A percentile compares a stretch with the other conserved stretches of the same genome.
Evolutionary conservation across 73 alveolate species (phyloP).

Genomic region (Symbiodinium natans): DNA sequence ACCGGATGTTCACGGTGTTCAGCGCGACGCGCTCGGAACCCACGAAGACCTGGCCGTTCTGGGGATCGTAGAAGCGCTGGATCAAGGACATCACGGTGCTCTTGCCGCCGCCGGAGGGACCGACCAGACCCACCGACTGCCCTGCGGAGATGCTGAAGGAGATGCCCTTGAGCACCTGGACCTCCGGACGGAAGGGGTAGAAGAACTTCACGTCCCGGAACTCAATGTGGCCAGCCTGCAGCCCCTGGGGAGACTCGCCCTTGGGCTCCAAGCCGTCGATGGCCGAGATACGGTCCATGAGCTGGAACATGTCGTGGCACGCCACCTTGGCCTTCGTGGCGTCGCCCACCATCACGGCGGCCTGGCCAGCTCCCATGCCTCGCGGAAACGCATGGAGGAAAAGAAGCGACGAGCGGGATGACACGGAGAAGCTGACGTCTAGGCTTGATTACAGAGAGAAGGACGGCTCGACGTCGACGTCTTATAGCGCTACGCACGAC

Average conservation of each 20-base stretch:
- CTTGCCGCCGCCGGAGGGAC: conserved; percentile 59
- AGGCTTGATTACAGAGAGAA: no score
- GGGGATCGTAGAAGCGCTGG: conserved; percentile 89
- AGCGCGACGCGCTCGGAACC: neutral
- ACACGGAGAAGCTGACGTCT: no score
- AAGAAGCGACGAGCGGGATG: no score
- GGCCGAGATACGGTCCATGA: conserved; percentile 29
- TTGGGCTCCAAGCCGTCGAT: conserved; percentile 59
- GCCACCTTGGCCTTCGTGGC: conserved; percentile 92
- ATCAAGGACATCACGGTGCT: conserved; percentile 86
- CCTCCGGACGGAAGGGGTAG: conserved; percentile 91
- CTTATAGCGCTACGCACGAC: no score
- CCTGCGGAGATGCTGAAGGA: conserved; percentile 46
- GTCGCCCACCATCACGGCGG: conserved; percentile 76
- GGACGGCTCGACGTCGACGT: no score
- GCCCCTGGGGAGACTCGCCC: conserved; percentile 3
- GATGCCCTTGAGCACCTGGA: conserved; percentile 62
- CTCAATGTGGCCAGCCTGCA: conserved; percentile 29
- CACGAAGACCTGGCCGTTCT: conserved; percentile 46
- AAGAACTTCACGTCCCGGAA: conserved; percentile 63
- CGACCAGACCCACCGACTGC: conserved; percentile 74
- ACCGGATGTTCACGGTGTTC: conserved; percentile 51
- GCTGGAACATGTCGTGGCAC: conserved; percentile 80
- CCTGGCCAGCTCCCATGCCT: conserved; percentile 67
- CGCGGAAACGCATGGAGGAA: no score